phyloP scores from a whole-genome alignment of 805 yeast species.

The Saccharomycopsis vini region DNA sequence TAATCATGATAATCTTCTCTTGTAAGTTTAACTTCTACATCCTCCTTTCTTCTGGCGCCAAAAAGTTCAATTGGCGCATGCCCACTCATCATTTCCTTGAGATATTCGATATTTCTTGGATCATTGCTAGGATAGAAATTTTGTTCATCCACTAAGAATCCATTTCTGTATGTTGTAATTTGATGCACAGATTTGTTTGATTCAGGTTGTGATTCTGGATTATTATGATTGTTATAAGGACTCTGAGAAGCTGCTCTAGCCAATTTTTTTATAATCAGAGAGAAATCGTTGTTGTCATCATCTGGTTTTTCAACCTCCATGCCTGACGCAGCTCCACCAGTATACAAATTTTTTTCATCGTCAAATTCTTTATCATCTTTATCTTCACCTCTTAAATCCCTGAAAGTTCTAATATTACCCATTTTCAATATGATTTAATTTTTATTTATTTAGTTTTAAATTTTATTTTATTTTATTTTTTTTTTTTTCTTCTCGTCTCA shows the following conservation, averaged over 20 bases:
- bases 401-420: background rate
- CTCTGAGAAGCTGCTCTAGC: constrained; percentile 33
- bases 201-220: no score
- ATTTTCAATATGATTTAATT: background rate
- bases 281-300: constrained; percentile 31
- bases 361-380: constrained; percentile 37
- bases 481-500: background rate
- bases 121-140: constrained; percentile 81
- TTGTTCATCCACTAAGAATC: constrained; percentile 93
- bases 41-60: constrained; percentile 88
- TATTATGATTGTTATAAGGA: no score
- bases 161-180: no score
- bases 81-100: constrained; percentile 78
- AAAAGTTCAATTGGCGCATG: constrained; percentile 81
- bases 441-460: background rate
- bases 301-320: constrained; percentile 72
- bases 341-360: constrained; percentile 55
- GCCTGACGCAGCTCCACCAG: constrained; percentile 67
- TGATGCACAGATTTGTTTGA: no score
- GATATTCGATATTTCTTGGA: constrained; percentile 71
- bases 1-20: constrained; percentile 77
- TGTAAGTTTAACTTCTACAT: constrained; percentile 82
- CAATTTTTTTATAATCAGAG: no score
- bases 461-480: background rate
- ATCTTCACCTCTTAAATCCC: constrained; percentile 11